Percentiles rank a stretch among this genome's conserved stretches.
These are phyloP conservation scores for Penicillium fuscoglaucum DNA, from an alignment of 2,329 filamentous ascomycete species.

Conservation along the genomic window DNA sequence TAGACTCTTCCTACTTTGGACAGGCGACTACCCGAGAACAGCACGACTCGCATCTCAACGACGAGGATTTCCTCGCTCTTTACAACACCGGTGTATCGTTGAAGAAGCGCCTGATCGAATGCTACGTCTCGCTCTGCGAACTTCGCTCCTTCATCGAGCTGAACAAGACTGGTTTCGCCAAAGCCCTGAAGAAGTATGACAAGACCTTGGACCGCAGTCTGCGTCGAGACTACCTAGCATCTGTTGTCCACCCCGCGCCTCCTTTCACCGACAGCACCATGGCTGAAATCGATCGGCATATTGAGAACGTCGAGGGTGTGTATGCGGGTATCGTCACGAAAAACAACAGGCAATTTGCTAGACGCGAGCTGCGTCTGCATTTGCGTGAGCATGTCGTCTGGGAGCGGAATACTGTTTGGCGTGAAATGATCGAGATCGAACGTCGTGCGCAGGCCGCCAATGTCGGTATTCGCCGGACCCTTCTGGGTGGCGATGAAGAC, in stretches of 20 bases:
- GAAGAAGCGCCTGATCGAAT: conserved; percentile 83
- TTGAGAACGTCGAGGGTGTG: conserved; percentile 71
- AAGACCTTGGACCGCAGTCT: conserved; percentile 86
- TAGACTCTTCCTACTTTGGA: conserved; percentile 36
- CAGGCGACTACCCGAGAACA: conserved; percentile 24
- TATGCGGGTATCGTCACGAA: conserved; percentile 82
- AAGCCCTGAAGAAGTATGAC: conserved; percentile 97
- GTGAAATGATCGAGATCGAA: conserved; percentile 98
- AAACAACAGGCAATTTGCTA: conserved; percentile 74
- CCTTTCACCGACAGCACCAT: conserved; percentile 77
- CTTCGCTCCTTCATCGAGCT: conserved; percentile 94
- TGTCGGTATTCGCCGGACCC: conserved; percentile 72
- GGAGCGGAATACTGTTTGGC: conserved; percentile 98
- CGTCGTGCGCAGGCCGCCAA: conserved; percentile 91
- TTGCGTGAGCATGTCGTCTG: conserved; percentile 95
- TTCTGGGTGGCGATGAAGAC: conserved; percentile 74
- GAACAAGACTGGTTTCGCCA: conserved; percentile 94
- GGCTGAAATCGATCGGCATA: conserved; percentile 67
- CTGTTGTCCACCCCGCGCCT: conserved; percentile 73
- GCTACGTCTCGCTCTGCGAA: conserved; percentile 92
- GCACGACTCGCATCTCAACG: conserved; percentile 74
- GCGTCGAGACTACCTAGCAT: conserved; percentile 72
- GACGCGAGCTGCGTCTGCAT: conserved; percentile 83
- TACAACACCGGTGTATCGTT: conserved; percentile 76
- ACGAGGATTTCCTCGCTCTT: conserved; percentile 67